These are phyloP conservation scores for Fusarium aywerte DNA, from an alignment of 2,329 filamentous ascomycete genomes.

Conservation along the genomic window DNA sequence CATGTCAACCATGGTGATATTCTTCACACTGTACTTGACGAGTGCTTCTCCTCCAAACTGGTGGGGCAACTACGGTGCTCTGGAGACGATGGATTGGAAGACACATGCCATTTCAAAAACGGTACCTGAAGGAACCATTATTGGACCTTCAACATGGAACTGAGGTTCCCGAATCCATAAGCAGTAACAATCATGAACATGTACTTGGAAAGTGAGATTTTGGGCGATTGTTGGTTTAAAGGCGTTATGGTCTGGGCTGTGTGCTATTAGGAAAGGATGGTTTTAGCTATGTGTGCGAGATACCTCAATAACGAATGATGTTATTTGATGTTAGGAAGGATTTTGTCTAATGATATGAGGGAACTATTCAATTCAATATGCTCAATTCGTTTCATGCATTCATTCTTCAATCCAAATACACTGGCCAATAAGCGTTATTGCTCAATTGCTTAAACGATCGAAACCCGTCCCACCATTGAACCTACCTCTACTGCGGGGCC, in stretches of 20 bases:
- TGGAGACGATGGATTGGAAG: slow-evolving; percentile 59
- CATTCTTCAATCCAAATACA: background rate
- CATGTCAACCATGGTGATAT: slow-evolving; percentile 74
- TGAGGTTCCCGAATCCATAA: slow-evolving; percentile 34
- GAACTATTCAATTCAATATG: background rate
- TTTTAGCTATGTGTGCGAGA: slow-evolving; percentile 34
- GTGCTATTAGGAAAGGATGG: slow-evolving; percentile 30
- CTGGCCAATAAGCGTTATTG: background rate
- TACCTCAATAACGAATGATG: slow-evolving; percentile 46
- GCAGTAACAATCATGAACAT: slow-evolving; percentile 4
- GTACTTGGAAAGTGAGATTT: slow-evolving; percentile 24
- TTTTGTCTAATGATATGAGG: background rate
- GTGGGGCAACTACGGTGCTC: slow-evolving; percentile 67
- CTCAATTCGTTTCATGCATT: background rate
- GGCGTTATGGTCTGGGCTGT: slow-evolving; percentile 38
- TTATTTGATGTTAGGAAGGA: slow-evolving; percentile 17
- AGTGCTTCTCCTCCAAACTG: slow-evolving; percentile 65
- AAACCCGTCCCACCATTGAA: background rate
- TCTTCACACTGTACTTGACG: slow-evolving; percentile 74
- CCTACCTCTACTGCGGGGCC: background rate
- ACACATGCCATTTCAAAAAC: slow-evolving; percentile 57
- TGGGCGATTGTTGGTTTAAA: slow-evolving; percentile 18
- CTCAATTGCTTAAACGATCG: background rate
- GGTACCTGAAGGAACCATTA: slow-evolving; percentile 57
- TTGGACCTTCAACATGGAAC: slow-evolving; percentile 63